Evolutionary conservation across 495 filamentous ascomycete genomes (phyloP).

Genomic region (Aspergillus baeticus): DNA sequence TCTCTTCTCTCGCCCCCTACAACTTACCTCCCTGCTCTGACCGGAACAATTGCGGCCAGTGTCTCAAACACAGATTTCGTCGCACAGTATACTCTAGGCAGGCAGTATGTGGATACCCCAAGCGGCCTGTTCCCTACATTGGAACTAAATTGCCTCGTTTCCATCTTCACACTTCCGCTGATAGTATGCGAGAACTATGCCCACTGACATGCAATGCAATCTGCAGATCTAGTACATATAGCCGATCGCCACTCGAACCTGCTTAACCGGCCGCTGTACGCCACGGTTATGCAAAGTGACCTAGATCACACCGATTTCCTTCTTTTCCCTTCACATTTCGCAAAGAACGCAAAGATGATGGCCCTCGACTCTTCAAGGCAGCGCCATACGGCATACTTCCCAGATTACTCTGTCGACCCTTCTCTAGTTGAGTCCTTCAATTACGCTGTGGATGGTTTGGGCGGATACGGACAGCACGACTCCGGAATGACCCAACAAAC

Average conservation of each 20-base stretch:
- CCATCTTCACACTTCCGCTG: not conserved
- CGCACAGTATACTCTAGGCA: not conserved
- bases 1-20: not conserved
- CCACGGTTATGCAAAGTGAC: constrained; percentile 20
- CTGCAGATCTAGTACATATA: constrained; percentile 14
- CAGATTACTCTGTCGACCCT: constrained; percentile 37
- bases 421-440: constrained; percentile 34
- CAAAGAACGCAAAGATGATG: constrained; percentile 31
- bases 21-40: too few relatives aligned
- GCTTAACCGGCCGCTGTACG: constrained; percentile 6
- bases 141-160: constrained; percentile 9
- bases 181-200: too few relatives aligned
- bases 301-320: constrained; percentile 25
- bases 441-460: constrained; percentile 30
- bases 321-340: constrained; percentile 20
- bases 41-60: too few relatives aligned
- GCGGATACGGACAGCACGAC: constrained; percentile 25
- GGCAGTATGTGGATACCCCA: constrained; percentile 7
- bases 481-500: constrained; percentile 26
- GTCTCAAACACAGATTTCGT: not conserved
- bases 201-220: constrained; percentile 1
- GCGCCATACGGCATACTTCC: constrained; percentile 35
- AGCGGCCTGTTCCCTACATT: constrained; percentile 15
- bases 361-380: constrained; percentile 38
- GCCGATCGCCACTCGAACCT: not conserved